Conservation (phyloP, 1,284 basidiomycete genomes). For the Ustilago shanxiensis region DNA sequence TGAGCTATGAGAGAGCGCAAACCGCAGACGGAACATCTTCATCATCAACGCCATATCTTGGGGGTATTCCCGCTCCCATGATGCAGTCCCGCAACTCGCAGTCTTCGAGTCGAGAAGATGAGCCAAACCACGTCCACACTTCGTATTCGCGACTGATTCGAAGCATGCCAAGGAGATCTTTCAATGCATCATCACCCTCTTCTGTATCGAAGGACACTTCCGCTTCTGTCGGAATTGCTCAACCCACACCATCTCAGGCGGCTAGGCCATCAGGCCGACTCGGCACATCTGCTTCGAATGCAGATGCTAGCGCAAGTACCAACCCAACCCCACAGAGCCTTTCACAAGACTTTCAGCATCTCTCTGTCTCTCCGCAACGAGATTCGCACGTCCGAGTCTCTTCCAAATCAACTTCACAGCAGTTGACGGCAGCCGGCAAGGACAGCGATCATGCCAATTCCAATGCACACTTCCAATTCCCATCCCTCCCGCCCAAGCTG, state of each 20-base stretch:
- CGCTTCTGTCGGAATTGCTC: not conserved
- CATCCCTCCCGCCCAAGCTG: constrained; percentile 26
- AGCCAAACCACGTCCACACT: not conserved
- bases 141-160: constrained; percentile 17
- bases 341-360: constrained; percentile 25
- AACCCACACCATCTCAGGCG: not conserved
- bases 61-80: not conserved
- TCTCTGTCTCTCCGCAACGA: constrained; percentile 16
- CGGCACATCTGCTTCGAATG: not conserved
- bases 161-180: constrained; percentile 17
- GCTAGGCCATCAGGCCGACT: not conserved
- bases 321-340: constrained; percentile 14
- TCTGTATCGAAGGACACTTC: not conserved
- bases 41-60: not conserved
- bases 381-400: not conserved
- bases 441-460: not conserved
- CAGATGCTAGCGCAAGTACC: no score
- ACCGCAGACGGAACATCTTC: not conserved
- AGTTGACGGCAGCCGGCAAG: not conserved
- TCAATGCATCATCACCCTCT: not conserved
- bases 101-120: not conserved
- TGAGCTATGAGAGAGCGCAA: constrained; percentile 25
- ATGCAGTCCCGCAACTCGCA: not conserved
- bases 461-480: constrained; percentile 24
- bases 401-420: not conserved